Evolutionary conservation across 2,329 filamentous ascomycete species (phyloP), one percentile per base, ranked within the genome.

Genomic region (Ophiostoma populinum): DNA sequence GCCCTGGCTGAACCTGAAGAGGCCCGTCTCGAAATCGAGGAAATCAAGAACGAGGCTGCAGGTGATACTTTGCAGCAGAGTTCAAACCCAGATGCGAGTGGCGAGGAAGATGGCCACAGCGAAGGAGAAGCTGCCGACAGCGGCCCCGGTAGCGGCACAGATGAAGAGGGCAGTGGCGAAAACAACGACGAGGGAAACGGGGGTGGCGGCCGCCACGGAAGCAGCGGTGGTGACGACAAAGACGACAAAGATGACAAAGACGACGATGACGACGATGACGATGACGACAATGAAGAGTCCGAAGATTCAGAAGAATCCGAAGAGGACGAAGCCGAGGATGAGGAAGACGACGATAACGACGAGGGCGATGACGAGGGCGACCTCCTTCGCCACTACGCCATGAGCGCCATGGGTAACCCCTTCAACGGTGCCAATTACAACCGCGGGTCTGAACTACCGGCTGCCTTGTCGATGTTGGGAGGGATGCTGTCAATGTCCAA

Each of bases 401-500:
- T 38, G 7, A 36, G 37, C 12, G 20, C 30, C 5, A 32, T 32
- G 20, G 19, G 30, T 5, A 69, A 72, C 44, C 64, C 67, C 1
- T 73, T 74, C 45, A 65, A 69, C 26, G 24, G 30, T 10, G n/a
- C n/a, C n/a, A 21, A 19, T 19, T 31, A 21, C 12, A 13, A 19
- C 10, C 21, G 30, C 11, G 19, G 11, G 3, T n/a, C 30, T 35
- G 72, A 74, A 13, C 60, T 95, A 19, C 81, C 82, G 6, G 80
- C 64, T 49, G 92, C 85, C 11, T 65, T 98, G 13, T 69, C 87
- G 51, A 85, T 86, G 13, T 60, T 98, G 44, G 92, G 75, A 35
- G 86, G 86, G 43, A 92, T 93, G 70, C 85, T 94, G 67, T 80
- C 81, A 68, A 87, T 94, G 70, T 80, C 81, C 3, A 80, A 86